Evolutionary conservation across 768 basidiomycete genomes (phyloP), one percentile per base, ranked within the genome.

Genomic region (Austroboletus eburneus): DNA sequence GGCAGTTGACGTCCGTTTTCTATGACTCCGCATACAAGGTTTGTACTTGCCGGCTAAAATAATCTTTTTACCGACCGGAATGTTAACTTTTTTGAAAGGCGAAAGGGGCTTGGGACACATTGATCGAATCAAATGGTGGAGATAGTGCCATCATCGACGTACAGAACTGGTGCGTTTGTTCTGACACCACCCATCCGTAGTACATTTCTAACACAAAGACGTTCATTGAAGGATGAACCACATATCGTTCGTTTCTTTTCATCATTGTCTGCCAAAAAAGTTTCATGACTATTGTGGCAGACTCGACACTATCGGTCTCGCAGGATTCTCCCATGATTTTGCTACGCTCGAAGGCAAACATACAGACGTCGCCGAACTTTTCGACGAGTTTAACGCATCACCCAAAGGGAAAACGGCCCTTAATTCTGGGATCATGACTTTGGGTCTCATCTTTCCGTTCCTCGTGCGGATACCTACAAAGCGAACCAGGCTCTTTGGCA

Each of bases 111-210:
- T 69, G 67, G 68, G 65, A 68, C 33, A 49, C 41, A 23, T 40
- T 56, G 2, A 54, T 64, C 16, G 54, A 54, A 43, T 48, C 54
- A 36, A 42, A 27, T 27, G 47, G 47, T 5, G 45, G 46, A 6
- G 57, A 42, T 1, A 44, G 51, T 1, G 45, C 51, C 6, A 6
- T 71, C 5, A 65, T 72, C 27, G 70, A 73, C 0, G 67, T 72
- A 5, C 64, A 72, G 43, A 55, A 47, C 14, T 71, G 72, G 62
- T 56, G 17, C 16, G 50, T 43, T 39, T 2, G n/a, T n/a, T n/a
- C n/a, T n/a, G n/a, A n/a, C 12, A 14, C 14, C 30, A 32, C 8
- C 3, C 30, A 32, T 32, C 30, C 30, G 4, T 32, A 17, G 16
- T 35, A 17, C 17, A 4, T 35, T n/a, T 17, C 5, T 17, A 17